These are phyloP conservation scores for Lasiodiplodia hormozganensis DNA, from an alignment of 2,329 filamentous ascomycete species.

Conservation along the genomic window DNA sequence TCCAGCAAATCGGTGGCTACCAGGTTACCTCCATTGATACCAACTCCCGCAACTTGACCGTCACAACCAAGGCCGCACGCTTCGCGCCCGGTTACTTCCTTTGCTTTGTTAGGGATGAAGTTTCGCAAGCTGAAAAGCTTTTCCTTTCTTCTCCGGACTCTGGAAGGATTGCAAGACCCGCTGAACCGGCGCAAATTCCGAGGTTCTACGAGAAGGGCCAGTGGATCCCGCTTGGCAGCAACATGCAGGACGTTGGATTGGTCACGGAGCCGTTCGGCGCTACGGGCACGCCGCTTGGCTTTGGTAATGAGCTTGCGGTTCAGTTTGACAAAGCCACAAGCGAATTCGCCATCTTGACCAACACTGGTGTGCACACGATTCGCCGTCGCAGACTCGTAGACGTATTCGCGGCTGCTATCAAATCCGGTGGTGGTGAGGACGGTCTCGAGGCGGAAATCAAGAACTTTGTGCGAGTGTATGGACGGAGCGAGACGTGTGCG, in stretches of 20 bases:
- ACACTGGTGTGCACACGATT: conserved; percentile 86
- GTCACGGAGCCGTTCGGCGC: conserved; percentile 72
- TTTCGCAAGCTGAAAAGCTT: conserved; percentile 64
- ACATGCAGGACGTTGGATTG: conserved; percentile 78
- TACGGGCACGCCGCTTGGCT: conserved; percentile 73
- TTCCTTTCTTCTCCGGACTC: conserved; percentile 90
- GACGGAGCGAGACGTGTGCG: conserved; percentile 85
- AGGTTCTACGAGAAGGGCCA: conserved; percentile 81
- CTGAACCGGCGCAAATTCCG: conserved; percentile 59
- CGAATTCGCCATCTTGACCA: conserved; percentile 91
- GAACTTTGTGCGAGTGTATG: conserved; percentile 84
- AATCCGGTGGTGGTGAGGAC: conserved; percentile 74
- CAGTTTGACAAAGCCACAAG: conserved; percentile 85
- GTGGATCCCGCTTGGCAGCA: conserved; percentile 77
- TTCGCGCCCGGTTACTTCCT: conserved; percentile 93
- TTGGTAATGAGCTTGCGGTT: conserved; percentile 94
- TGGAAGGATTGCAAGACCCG: conserved; percentile 73
- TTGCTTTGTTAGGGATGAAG: conserved; percentile 68
- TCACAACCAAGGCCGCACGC: conserved; percentile 50
- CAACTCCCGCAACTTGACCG: conserved; percentile 42
- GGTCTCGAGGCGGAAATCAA: conserved; percentile 82
- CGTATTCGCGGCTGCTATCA: conserved; percentile 83
- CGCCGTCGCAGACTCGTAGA: conserved; percentile 86
- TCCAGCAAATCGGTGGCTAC: conserved; percentile 25
- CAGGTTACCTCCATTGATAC: conserved; percentile 37